These are phyloP conservation scores for Trichothecium roseum DNA, from an alignment of 2,329 filamentous ascomycete genomes.

Conservation along the genomic window DNA sequence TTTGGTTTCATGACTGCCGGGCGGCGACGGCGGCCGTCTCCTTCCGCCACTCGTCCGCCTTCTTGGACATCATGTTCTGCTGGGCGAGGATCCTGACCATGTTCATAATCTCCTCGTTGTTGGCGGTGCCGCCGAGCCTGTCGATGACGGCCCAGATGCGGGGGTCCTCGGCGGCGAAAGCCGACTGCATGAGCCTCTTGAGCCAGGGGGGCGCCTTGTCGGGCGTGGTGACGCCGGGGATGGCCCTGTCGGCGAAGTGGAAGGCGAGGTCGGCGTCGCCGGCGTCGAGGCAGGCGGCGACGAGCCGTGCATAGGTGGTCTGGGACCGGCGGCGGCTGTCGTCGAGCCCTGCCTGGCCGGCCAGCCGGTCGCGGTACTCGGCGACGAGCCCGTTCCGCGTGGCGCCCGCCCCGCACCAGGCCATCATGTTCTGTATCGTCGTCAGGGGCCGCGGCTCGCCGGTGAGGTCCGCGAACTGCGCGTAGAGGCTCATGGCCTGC, in stretches of 20 bases:
- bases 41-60: background rate
- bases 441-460: slow-evolving; percentile 13
- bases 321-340: slow-evolving; percentile 7
- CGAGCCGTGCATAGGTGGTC: slow-evolving; percentile 14
- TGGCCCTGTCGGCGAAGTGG: slow-evolving; percentile 13
- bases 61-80: slow-evolving; percentile 10
- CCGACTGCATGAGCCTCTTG: slow-evolving; percentile 7
- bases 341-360: slow-evolving; percentile 8
- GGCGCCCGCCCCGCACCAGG: slow-evolving; percentile 12
- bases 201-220: slow-evolving; percentile 1
- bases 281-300: slow-evolving; percentile 15
- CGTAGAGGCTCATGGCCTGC: slow-evolving; percentile 21
- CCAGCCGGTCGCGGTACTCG: slow-evolving; percentile 16
- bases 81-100: slow-evolving; percentile 15
- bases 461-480: slow-evolving; percentile 16
- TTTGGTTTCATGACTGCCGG: background rate
- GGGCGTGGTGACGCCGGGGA: background rate
- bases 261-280: slow-evolving; percentile 23
- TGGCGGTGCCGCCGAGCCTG: slow-evolving; percentile 9
- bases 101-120: slow-evolving; percentile 9
- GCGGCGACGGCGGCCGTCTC: background rate
- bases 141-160: slow-evolving; percentile 23
- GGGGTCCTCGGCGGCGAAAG: slow-evolving; percentile 16
- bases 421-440: slow-evolving; percentile 19
- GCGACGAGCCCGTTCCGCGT: slow-evolving; percentile 13